A percentile compares a stretch with the other conserved stretches of the same genome.
Conservation (phyloP, 805 yeast species). For the Candida peoriensis region DNA sequence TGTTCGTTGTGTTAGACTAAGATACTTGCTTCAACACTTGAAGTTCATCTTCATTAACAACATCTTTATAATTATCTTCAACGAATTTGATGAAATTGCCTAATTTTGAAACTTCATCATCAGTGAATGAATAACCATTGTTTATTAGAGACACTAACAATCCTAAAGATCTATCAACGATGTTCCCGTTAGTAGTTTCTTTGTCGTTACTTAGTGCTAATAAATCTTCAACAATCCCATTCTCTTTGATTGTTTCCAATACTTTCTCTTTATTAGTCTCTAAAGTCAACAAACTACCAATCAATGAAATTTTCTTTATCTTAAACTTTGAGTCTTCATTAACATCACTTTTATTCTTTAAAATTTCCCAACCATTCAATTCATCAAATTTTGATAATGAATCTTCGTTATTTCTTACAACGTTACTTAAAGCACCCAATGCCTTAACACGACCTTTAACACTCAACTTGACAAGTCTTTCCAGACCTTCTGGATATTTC, state of each 20-base stretch:
- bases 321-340: conserved; percentile 34
- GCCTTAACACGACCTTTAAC: conserved; percentile 49
- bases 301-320: conserved; percentile 50
- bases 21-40: conserved; percentile 42
- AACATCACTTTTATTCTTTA: conserved; percentile 28
- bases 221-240: conserved; percentile 25
- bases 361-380: conserved; percentile 57
- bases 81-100: conserved; percentile 30
- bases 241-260: conserved; percentile 31
- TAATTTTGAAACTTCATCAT: conserved; percentile 36
- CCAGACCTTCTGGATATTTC: conserved; percentile 40
- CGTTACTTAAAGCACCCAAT: conserved; percentile 70
- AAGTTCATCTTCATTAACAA: conserved; percentile 51
- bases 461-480: conserved; percentile 42
- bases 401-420: conserved; percentile 60
- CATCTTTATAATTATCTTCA: conserved; percentile 39
- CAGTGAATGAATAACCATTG: conserved; percentile 40
- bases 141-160: conserved; percentile 42
- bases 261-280: conserved; percentile 37
- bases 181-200: conserved; percentile 35
- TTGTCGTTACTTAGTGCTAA: conserved; percentile 19
- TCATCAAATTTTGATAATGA: conserved; percentile 53
- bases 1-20: not conserved
- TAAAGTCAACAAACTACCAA: conserved; percentile 56
- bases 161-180: conserved; percentile 53